These are phyloP conservation scores for Geranomyces variabilis DNA, from an alignment of 192 early-diverging fungal species.

Conservation along the genomic window DNA sequence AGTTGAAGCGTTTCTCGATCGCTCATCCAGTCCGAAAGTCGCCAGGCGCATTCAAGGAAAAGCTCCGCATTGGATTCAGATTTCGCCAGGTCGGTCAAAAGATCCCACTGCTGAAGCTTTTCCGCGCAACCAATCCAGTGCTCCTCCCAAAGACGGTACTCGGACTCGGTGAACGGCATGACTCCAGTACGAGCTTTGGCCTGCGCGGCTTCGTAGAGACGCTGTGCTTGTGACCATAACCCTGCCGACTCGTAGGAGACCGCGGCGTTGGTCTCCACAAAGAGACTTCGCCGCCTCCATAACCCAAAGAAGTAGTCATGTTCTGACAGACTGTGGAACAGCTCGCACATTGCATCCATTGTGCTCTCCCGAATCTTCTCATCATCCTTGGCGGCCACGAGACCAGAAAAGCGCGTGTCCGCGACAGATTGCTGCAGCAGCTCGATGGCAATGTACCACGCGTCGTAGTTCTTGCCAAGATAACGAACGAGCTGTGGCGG, in stretches of 20 bases:
- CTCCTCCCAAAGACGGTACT: conserved; percentile 97
- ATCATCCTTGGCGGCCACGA: conserved; percentile 71
- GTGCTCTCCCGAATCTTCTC: conserved; percentile 86
- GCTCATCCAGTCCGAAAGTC: conserved; percentile 89
- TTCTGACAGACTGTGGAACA: conserved; percentile 85
- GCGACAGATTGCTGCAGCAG: conserved; percentile 74
- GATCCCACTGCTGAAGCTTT: conserved; percentile 97
- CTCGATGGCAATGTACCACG: conserved; percentile 87
- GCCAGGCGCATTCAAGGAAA: conserved; percentile 90
- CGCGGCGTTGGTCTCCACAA: conserved; percentile 93
- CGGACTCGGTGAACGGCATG: conserved; percentile 89
- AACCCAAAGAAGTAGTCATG: conserved; percentile 91
- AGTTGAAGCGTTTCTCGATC: conserved; percentile 78
- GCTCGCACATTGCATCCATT: conserved; percentile 85
- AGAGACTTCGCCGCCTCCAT: conserved; percentile 87
- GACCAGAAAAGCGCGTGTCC: conserved; percentile 49
- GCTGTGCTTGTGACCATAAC: conserved; percentile 91
- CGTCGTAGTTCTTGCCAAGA: conserved; percentile 87
- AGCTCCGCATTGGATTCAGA: conserved; percentile 87
- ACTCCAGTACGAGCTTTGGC: conserved; percentile 84
- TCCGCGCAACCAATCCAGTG: conserved; percentile 92
- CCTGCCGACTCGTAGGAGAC: conserved; percentile 93
- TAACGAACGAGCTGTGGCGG: conserved; percentile 94
- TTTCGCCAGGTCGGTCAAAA: conserved; percentile 88
- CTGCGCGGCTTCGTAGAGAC: conserved; percentile 90